These are phyloP conservation scores for Sarocladiaceae sp. DNA, from an alignment of 2,329 filamentous ascomycete genomes.

Conservation along the genomic window DNA sequence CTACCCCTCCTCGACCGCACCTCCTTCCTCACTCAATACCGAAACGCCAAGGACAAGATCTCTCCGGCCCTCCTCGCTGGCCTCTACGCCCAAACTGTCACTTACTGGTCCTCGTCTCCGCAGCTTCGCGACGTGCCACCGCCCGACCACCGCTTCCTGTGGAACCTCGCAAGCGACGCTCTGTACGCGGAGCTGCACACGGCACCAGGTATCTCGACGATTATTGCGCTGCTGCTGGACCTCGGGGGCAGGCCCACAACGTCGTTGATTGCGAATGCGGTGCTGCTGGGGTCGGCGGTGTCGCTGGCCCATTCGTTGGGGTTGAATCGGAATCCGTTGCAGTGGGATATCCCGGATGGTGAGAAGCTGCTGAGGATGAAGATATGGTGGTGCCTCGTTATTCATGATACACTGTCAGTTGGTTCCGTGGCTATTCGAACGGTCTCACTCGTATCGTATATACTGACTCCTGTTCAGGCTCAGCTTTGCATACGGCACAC, in stretches of 20 bases:
- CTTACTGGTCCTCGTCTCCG: constrained; percentile 49
- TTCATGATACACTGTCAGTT: constrained; percentile 48
- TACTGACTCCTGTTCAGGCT: constrained; percentile 23
- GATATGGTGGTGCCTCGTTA: constrained; percentile 50
- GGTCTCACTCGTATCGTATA: neutral
- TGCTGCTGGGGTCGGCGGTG: constrained; percentile 43
- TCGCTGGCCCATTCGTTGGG: constrained; percentile 48
- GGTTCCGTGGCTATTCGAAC: neutral
- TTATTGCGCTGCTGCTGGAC: constrained; percentile 52
- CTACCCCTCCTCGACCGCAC: constrained; percentile 54
- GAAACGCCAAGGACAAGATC: constrained; percentile 37
- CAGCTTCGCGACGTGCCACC: constrained; percentile 37
- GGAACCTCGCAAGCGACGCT: constrained; percentile 55
- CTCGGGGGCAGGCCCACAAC: constrained; percentile 54
- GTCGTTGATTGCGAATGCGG: constrained; percentile 51
- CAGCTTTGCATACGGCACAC: constrained; percentile 39
- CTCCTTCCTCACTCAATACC: constrained; percentile 43
- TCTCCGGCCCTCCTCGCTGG: constrained; percentile 51
- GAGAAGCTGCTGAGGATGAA: constrained; percentile 46
- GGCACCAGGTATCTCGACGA: constrained; percentile 51
- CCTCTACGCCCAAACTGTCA: constrained; percentile 50
- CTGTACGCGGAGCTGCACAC: constrained; percentile 54
- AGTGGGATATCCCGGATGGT: constrained; percentile 44
- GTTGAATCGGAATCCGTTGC: constrained; percentile 44
- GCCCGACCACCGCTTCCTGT: constrained; percentile 54